These are phyloP conservation scores for Rhinocladiella similis DNA, from an alignment of 2,329 filamentous ascomycete species.

Conservation along the genomic window DNA sequence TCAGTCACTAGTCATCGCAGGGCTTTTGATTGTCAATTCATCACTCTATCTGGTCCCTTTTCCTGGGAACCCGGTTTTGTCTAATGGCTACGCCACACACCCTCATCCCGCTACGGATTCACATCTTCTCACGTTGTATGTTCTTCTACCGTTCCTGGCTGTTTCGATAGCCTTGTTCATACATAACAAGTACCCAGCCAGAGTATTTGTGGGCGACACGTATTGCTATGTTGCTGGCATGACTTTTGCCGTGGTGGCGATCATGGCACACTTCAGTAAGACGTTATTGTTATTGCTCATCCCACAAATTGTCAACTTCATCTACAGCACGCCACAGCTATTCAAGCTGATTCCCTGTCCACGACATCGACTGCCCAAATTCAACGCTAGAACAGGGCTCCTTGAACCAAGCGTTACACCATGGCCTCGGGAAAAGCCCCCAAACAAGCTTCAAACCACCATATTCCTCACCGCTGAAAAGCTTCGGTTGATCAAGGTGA, in stretches of 20 bases:
- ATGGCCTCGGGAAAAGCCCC: slow-evolving; percentile 68
- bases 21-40: slow-evolving; percentile 83
- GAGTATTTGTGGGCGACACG: slow-evolving; percentile 95
- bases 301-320: slow-evolving; percentile 94
- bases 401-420: slow-evolving; percentile 83
- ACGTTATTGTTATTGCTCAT: slow-evolving; percentile 87
- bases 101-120: slow-evolving; percentile 94
- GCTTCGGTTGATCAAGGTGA: slow-evolving; percentile 68
- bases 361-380: slow-evolving; percentile 83
- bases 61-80: slow-evolving; percentile 29
- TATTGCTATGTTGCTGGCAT: slow-evolving; percentile 99
- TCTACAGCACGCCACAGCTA: slow-evolving; percentile 89
- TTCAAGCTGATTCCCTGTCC: slow-evolving; percentile 90
- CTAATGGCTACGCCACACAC: slow-evolving; percentile 58
- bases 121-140: slow-evolving; percentile 92
- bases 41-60: slow-evolving; percentile 75
- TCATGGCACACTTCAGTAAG: slow-evolving; percentile 97
- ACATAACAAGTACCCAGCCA: slow-evolving; percentile 95
- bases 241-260: slow-evolving; percentile 96
- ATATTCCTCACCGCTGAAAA: slow-evolving; percentile 68
- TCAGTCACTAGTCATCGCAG: slow-evolving; percentile 87
- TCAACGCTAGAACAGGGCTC: slow-evolving; percentile 80
- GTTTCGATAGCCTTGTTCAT: slow-evolving; percentile 81
- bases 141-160: slow-evolving; percentile 89
- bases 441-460: slow-evolving; percentile 62